Percentiles rank a stretch among this genome's conserved stretches.
These are phyloP conservation scores for Salvia miltiorrhiza DNA, from an alignment of 257 asterid genomes.

Conservation along the genomic window DNA sequence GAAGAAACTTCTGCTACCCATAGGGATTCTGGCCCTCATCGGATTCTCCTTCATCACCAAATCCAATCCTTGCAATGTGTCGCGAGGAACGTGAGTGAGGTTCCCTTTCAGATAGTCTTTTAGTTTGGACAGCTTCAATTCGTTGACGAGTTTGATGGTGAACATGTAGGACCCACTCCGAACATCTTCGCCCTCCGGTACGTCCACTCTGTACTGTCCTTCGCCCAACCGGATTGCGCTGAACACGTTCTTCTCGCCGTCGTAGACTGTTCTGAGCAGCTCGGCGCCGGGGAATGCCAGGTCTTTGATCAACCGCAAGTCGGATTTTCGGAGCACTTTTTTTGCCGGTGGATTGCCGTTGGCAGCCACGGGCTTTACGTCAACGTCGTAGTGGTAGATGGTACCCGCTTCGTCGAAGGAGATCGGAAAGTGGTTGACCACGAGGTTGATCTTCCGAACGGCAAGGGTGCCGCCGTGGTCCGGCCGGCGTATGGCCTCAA, in stretches of 20 bases:
- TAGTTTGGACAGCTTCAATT: conserved; percentile 43
- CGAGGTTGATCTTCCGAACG: conserved; percentile 32
- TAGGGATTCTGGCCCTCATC: conserved; percentile 25
- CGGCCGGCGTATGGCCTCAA: conserved; percentile 52
- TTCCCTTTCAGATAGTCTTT: conserved; percentile 45
- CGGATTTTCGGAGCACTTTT: conserved; percentile 35
- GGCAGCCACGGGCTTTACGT: conserved; percentile 31
- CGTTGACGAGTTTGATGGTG: conserved; percentile 40
- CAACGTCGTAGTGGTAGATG: conserved; percentile 58
- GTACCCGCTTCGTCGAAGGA: conserved; percentile 26
- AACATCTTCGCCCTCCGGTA: conserved; percentile 41
- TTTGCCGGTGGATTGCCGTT: conserved; percentile 21
- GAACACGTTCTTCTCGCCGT: conserved; percentile 63
- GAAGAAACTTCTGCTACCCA: conserved; percentile 50
- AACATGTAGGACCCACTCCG: conserved; percentile 30
- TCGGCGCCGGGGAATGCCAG: conserved; percentile 30
- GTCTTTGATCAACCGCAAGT: conserved; percentile 38
- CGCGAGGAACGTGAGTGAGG: conserved; percentile 44
- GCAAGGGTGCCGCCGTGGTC: conserved; percentile 40
- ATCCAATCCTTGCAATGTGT: conserved; percentile 63
- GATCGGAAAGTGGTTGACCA: conserved; percentile 64
- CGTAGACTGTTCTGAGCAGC: conserved; percentile 38
- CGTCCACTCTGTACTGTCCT: conserved; percentile 35
- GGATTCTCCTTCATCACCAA: conserved; percentile 75
- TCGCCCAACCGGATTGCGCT: conserved; percentile 45